phyloP scores from a whole-genome alignment of 2,329 filamentous ascomycete genomes.

The Verticillium nonalfalfae region DNA sequence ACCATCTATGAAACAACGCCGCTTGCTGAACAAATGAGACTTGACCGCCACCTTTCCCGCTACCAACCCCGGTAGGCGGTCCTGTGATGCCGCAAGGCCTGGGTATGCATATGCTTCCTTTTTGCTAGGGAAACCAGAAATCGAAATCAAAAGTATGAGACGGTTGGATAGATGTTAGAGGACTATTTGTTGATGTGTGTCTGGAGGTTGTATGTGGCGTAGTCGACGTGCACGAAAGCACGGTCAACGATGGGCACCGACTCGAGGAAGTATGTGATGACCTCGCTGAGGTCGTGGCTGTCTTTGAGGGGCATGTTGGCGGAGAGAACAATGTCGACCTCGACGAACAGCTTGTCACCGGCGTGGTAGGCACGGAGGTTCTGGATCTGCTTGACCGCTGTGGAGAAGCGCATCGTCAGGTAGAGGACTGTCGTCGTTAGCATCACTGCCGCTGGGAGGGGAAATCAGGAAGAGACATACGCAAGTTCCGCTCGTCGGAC shows the following conservation, averaged over 20 bases:
- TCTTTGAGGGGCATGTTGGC: conserved; percentile 69
- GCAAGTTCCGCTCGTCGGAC: conserved; percentile 74
- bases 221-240: conserved; percentile 64
- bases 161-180: not conserved
- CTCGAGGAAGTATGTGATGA: conserved; percentile 77
- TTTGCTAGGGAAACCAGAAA: not conserved
- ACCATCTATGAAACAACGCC: not conserved
- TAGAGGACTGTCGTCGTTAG: conserved; percentile 54
- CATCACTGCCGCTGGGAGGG: not conserved
- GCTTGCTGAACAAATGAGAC: not conserved
- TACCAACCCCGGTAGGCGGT: not conserved
- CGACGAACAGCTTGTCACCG: conserved; percentile 77
- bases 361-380: conserved; percentile 80
- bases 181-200: conserved; percentile 47
- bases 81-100: not conserved
- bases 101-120: not conserved
- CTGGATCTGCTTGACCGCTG: conserved; percentile 79
- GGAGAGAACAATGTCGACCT: conserved; percentile 77
- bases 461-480: conserved; percentile 17
- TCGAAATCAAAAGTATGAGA: not conserved
- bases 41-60: not conserved
- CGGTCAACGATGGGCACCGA: conserved; percentile 73
- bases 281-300: conserved; percentile 73
- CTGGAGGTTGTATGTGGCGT: conserved; percentile 54
- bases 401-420: conserved; percentile 88